phyloP scores from a whole-genome alignment of 306 rosid genomes.

The Pyrus pyrifolia region DNA sequence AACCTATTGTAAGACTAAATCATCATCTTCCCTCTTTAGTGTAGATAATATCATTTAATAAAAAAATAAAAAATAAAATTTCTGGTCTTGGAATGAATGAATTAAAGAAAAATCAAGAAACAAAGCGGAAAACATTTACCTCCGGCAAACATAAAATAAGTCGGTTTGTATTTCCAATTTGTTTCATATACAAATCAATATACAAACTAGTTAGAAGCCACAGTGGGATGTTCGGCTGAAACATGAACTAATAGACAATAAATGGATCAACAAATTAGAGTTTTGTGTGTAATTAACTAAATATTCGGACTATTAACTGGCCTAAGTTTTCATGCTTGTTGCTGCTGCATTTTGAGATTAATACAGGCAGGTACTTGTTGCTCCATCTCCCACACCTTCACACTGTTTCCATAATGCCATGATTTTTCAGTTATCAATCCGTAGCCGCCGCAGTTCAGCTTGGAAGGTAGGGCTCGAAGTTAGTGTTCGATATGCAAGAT shows the following conservation, averaged over 20 bases:
- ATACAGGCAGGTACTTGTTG: not conserved
- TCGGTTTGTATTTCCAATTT: slow-evolving; percentile 14
- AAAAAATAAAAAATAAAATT: no score
- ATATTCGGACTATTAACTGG: slow-evolving; percentile 7
- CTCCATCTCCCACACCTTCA: slow-evolving; percentile 9
- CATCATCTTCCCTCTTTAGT: no score
- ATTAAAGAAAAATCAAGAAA: no score
- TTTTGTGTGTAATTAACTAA: slow-evolving; percentile 16
- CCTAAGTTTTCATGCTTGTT: not conserved
- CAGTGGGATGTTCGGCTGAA: slow-evolving; percentile 13
- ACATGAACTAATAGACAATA: slow-evolving; percentile 1
- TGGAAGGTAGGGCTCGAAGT: slow-evolving; percentile 75
- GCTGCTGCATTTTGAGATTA: not conserved
- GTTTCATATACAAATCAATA: slow-evolving; percentile 61
- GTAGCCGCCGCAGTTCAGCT: slow-evolving; percentile 76
- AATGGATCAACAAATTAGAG: slow-evolving; percentile 13
- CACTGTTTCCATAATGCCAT: slow-evolving; percentile 1
- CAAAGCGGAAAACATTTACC: no score
- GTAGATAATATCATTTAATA: no score
- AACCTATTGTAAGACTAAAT: no score
- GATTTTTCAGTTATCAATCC: slow-evolving; percentile 35
- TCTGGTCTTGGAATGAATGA: no score
- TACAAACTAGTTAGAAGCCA: slow-evolving; percentile 37
- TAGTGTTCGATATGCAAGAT: slow-evolving; percentile 82
- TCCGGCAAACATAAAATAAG: not conserved